Conservation (phyloP, 352 stramenopile species). For the Phytopythium sindhum region DNA sequence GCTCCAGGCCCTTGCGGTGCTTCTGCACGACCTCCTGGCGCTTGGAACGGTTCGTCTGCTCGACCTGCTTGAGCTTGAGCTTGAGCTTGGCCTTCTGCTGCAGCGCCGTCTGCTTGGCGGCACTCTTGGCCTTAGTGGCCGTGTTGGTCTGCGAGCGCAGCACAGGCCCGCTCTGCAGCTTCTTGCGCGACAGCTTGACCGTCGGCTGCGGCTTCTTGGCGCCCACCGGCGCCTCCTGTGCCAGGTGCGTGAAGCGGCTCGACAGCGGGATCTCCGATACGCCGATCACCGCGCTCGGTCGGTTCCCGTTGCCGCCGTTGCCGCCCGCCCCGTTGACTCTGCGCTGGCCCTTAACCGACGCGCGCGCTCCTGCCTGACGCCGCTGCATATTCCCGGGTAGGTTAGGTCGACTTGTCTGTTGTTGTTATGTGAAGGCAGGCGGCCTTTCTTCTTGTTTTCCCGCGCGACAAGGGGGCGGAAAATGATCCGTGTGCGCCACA, state of each 20-base stretch:
- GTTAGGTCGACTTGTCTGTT: neutral
- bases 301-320: constrained; percentile 14
- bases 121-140: constrained; percentile 5
- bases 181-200: constrained; percentile 15
- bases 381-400: constrained; percentile 35
- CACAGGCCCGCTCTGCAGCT: constrained; percentile 2
- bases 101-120: constrained; percentile 21
- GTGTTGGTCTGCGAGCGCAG: constrained; percentile 6
- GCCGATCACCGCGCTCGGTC: constrained; percentile 45
- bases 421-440: neutral
- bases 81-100: constrained; percentile 33
- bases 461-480: neutral
- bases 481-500: neutral
- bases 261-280: constrained; percentile 68
- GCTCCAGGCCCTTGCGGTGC: constrained; percentile 65
- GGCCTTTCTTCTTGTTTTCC: neutral
- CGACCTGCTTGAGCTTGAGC: constrained; percentile 55
- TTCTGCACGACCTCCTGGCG: constrained; percentile 74
- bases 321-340: constrained; percentile 34
- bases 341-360: constrained; percentile 55
- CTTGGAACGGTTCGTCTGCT: constrained; percentile 63
- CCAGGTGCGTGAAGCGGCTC: constrained; percentile 68
- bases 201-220: constrained; percentile 5
- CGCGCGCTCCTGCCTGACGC: constrained; percentile 27
- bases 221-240: constrained; percentile 33